Percentiles rank a stretch among this genome's conserved stretches.
phyloP scores from a whole-genome alignment of 192 early-diverging fungal genomes.

The Phlyctochytrium planicorne region DNA sequence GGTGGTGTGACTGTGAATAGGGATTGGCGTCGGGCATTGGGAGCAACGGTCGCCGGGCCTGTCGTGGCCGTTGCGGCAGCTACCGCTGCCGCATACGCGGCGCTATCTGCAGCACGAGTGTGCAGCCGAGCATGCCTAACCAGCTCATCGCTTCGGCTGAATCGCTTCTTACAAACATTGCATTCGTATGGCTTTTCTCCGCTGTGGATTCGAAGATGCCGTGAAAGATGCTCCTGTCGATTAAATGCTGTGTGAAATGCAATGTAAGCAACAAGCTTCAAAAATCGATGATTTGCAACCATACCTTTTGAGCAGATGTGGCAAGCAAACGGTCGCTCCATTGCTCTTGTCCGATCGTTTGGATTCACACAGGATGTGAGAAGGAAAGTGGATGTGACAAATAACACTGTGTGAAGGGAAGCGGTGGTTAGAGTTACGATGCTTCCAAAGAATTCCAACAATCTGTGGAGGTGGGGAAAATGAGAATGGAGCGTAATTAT shows the following conservation, averaged over 20 bases:
- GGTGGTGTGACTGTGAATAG: too few relatives aligned
- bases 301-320: neutral
- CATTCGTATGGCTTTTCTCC: neutral
- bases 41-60: too few relatives aligned
- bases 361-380: too few relatives aligned
- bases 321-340: neutral
- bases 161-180: neutral
- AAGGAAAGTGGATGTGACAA: neutral
- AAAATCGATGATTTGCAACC: neutral
- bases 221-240: neutral
- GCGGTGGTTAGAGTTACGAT: neutral
- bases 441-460: neutral
- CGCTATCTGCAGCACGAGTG: neutral
- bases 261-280: neutral
- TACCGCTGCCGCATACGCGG: neutral
- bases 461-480: neutral
- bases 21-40: too few relatives aligned
- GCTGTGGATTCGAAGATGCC: neutral
- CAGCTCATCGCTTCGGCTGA: constrained; percentile 2
- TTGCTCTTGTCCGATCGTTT: neutral
- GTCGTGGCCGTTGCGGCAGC: too few relatives aligned
- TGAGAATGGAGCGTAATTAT: neutral
- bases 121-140: neutral
- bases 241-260: neutral
- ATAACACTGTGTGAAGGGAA: neutral